phyloP scores from a whole-genome alignment of 108 stramenopile species.

The Aurantiochytrium sp. region DNA sequence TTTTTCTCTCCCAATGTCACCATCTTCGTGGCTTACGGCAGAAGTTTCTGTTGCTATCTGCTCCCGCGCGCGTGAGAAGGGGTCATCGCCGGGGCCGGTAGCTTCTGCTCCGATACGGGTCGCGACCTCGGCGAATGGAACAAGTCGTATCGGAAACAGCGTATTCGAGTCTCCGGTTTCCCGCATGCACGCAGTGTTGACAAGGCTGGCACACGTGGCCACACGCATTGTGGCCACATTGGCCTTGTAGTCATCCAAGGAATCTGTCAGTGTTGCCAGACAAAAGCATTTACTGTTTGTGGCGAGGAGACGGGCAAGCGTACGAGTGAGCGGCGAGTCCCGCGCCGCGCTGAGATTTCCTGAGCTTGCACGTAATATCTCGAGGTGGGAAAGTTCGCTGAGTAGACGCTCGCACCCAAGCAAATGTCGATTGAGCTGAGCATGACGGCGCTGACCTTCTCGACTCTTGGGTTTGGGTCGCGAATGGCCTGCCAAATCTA shows the following conservation, averaged over 20 bases:
- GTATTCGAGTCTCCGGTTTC: neutral
- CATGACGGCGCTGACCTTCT: neutral
- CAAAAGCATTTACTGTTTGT: neutral
- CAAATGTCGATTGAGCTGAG: neutral
- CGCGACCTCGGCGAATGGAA: no score
- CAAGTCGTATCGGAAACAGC: no score
- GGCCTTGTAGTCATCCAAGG: neutral
- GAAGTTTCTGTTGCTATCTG: neutral
- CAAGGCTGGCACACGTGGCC: neutral
- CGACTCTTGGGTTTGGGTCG: neutral
- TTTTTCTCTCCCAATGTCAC: no score
- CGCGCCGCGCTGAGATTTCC: neutral
- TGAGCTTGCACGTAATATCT: neutral
- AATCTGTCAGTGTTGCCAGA: neutral
- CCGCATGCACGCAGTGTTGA: neutral
- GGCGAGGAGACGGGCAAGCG: neutral
- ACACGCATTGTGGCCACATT: neutral
- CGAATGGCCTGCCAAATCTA: neutral
- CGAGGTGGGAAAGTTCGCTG: neutral
- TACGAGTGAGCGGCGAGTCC: neutral
- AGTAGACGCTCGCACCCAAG: neutral
- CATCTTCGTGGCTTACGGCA: no score
- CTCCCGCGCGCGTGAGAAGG: neutral
- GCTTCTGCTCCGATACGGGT: neutral
- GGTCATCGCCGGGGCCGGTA: neutral